Evolutionary conservation across 345 rosid genomes (phyloP).

Genomic region (Arabidopsis suecica): DNA sequence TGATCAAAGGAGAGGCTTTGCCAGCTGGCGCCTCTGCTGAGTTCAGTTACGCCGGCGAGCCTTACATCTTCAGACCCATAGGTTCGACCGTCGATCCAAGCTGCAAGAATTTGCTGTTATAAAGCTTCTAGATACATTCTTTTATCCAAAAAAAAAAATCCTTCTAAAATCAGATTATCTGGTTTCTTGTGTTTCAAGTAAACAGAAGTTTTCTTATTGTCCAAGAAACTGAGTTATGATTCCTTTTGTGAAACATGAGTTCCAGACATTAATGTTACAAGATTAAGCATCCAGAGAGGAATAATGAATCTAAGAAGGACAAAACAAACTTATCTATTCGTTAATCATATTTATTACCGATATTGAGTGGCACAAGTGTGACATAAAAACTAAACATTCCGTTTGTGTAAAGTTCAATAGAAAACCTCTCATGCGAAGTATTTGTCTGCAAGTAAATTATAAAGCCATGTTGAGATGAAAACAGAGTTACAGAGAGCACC

Average conservation of each 20-base stretch:
- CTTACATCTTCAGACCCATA: conserved; percentile 31
- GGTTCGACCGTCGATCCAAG: conserved; percentile 31
- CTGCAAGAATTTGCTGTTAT: background rate
- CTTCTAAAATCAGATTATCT: background rate
- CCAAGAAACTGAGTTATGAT: background rate
- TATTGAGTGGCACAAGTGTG: no score
- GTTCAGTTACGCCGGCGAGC: conserved; percentile 37
- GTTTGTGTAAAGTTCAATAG: no score
- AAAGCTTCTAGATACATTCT: background rate
- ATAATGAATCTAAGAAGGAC: background rate
- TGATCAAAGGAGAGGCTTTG: conserved; percentile 19
- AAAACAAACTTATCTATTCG: no score
- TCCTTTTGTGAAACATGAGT: conserved; percentile 2
- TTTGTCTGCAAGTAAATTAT: no score
- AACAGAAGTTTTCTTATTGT: background rate
- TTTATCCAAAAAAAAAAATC: background rate
- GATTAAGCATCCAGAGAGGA: background rate
- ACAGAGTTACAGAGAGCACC: no score
- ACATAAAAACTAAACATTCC: no score
- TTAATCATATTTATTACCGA: no score
- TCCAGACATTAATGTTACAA: background rate
- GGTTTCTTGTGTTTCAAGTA: background rate
- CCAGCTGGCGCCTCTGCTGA: conserved; percentile 31
- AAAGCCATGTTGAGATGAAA: no score
- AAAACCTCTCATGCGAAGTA: no score